Percentiles rank a stretch among this genome's conserved stretches.
These are phyloP conservation scores for Epichloe festucae DNA, from an alignment of 2,329 filamentous ascomycete species.

Conservation along the genomic window DNA sequence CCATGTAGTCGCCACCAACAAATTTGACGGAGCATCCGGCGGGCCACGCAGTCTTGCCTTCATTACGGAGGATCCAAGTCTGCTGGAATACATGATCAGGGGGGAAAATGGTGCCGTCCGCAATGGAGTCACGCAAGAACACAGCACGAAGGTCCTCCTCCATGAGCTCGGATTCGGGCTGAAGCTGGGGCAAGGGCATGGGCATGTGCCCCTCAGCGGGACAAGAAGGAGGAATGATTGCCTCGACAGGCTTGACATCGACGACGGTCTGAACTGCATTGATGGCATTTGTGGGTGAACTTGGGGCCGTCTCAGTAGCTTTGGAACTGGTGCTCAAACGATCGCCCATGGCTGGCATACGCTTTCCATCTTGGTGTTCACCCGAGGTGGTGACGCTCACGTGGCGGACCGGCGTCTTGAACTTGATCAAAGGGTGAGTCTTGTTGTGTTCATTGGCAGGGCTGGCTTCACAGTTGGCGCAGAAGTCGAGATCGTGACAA, in stretches of 20 bases:
- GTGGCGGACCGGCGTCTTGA: slow-evolving; percentile 82
- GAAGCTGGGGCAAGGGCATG: neutral
- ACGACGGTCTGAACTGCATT: slow-evolving; percentile 57
- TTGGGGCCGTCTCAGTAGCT: slow-evolving; percentile 30
- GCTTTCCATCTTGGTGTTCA: slow-evolving; percentile 56
- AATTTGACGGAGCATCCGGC: slow-evolving; percentile 82
- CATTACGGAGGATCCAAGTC: slow-evolving; percentile 83
- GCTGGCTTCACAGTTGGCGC: slow-evolving; percentile 80
- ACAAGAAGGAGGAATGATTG: slow-evolving; percentile 5
- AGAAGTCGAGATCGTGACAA: slow-evolving; percentile 91
- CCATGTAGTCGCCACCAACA: slow-evolving; percentile 93
- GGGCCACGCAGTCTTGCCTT: slow-evolving; percentile 69
- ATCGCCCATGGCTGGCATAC: slow-evolving; percentile 63
- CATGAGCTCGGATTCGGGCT: slow-evolving; percentile 12
- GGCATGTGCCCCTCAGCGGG: slow-evolving; percentile 6
- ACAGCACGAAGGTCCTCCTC: slow-evolving; percentile 31
- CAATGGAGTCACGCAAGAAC: slow-evolving; percentile 66
- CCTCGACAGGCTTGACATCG: slow-evolving; percentile 52
- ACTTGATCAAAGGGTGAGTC: slow-evolving; percentile 94
- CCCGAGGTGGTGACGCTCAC: slow-evolving; percentile 77
- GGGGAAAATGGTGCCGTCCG: slow-evolving; percentile 61
- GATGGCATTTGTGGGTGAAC: slow-evolving; percentile 33
- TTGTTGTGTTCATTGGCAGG: slow-evolving; percentile 79
- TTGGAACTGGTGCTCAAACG: slow-evolving; percentile 28
- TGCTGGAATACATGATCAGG: slow-evolving; percentile 71